Conservation (phyloP, 805 yeast species). For the Hanseniaspora clermontiae region DNA sequence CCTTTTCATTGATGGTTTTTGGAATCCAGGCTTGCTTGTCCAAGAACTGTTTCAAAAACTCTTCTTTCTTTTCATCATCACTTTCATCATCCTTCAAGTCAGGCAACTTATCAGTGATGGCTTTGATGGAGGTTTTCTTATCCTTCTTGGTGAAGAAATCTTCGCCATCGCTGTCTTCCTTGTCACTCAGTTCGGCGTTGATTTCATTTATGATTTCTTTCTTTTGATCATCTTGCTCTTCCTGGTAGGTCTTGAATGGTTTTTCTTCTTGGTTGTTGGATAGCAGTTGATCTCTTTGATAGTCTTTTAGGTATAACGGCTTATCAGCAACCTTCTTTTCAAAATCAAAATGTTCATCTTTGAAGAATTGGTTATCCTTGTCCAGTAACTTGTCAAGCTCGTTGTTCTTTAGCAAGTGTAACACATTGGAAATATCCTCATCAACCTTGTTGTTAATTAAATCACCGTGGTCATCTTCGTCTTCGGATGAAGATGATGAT, state of each 20-base stretch:
- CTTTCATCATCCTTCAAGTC: constrained; percentile 50
- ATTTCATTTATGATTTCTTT: constrained; percentile 53
- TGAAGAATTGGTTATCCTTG: constrained; percentile 60
- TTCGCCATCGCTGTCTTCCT: constrained; percentile 31
- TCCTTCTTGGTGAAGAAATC: constrained; percentile 51
- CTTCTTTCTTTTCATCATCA: constrained; percentile 41
- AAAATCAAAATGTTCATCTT: constrained; percentile 32
- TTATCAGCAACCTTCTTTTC: constrained; percentile 37
- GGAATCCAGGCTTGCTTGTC: constrained; percentile 85
- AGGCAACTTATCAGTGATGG: constrained; percentile 20
- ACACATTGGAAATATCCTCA: constrained; percentile 57
- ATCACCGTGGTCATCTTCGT: constrained; percentile 87
- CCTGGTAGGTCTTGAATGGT: constrained; percentile 17
- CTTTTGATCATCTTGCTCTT: constrained; percentile 67
- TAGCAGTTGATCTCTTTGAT: constrained; percentile 74
- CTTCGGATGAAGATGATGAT: constrained; percentile 31
- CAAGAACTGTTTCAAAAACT: constrained; percentile 61
- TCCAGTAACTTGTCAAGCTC: constrained; percentile 50
- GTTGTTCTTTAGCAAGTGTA: constrained; percentile 54
- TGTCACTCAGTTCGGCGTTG: constrained; percentile 40
- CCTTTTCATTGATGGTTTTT: constrained; percentile 31
- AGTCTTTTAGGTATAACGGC: constrained; percentile 83
- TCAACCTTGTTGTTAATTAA: constrained; percentile 78
- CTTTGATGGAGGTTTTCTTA: constrained; percentile 21
- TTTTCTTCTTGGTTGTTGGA: constrained; percentile 60